Base-by-base conservation (phyloP, 495 filamentous ascomycete species). In the Penicillium canescens region DNA sequence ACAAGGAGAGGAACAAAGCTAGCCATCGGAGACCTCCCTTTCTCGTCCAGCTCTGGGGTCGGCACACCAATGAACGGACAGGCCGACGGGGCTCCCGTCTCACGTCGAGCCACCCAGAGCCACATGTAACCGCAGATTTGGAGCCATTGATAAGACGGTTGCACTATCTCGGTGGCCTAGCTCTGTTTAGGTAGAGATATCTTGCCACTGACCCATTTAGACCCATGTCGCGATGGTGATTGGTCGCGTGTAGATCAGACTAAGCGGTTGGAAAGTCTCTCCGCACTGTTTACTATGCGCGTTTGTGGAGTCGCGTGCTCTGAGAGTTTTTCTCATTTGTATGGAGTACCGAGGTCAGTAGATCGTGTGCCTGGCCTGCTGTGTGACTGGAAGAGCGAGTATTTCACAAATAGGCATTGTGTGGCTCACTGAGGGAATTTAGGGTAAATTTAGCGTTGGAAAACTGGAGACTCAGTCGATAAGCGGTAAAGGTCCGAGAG, bases 71-170 rank as follows among this genome's bases (percentile, higher is more conserved):
- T 50, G 16, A 36, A 42, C 55, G 55, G 59, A 13, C 18, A 39
- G 41, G 34, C 55, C 55, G 55, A 54, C 59, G 59, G 59, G 44
- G 54, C 20, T 44, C 42, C 55, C 51, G 50, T 62, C 51, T 52
- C 42, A 55, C 38, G 16, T 24, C 21, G 26, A 26, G n/a, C 20
- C 37, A 41, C 3, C 23, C 16, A 34, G 26, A 31, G 55, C 41
- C 41, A 21, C 35, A 59, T 59, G 59, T 62, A 62, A 62, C 59
- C 55, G 34, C 6, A 42, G 28, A 53, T 40, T 42, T 14, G 11
- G 26, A 28, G 44, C 52, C 46, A 50, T 43, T 56, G 50, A 53
- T 55, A 52, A 56, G 34, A 47, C 34, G 7, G 44, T 49, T 34
- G 23, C 42, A 46, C 47, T 48, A 52, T 59, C 42, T 51, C 42